A percentile compares a stretch with the other conserved stretches of the same genome.
phyloP scores from a whole-genome alignment of 1,284 basidiomycete genomes.

The Trichosporon coremiiforme region DNA sequence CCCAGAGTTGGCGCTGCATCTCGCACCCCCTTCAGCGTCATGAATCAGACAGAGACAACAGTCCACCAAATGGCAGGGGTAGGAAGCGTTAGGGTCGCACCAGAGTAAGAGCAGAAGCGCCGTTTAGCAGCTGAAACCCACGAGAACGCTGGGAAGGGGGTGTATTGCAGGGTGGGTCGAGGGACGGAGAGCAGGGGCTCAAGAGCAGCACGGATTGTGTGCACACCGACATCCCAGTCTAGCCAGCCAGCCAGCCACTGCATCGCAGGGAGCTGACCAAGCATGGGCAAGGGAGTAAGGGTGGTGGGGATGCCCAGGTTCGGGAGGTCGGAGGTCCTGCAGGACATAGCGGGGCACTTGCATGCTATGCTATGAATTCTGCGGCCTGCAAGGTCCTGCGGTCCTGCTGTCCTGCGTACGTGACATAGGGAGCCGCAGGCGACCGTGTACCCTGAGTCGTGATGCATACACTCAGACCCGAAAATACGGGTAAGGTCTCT shows the following conservation, averaged over 20 bases:
- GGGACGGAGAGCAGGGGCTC: constrained; percentile 10
- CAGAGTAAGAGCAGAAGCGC: neutral
- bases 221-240: neutral
- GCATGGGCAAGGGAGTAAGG: neutral
- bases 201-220: neutral
- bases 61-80: neutral
- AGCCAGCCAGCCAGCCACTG: neutral
- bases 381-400: neutral
- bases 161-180: constrained; percentile 5
- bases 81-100: neutral
- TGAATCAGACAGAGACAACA: constrained; percentile 17
- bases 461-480: constrained; percentile 19
- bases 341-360: constrained; percentile 13
- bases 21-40: neutral
- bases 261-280: constrained; percentile 2
- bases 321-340: neutral
- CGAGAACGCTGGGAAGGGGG: neutral
- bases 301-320: neutral
- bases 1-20: neutral
- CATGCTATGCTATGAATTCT: constrained; percentile 6
- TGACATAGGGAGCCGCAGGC: constrained; percentile 11
- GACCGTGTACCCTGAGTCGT: constrained; percentile 6
- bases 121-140: constrained; percentile 9
- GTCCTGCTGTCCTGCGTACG: constrained; percentile 2
- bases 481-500: constrained; percentile 18